Conservation (phyloP, 371 early-diverging fungal genomes). For the Mucor lusitanicus region DNA sequence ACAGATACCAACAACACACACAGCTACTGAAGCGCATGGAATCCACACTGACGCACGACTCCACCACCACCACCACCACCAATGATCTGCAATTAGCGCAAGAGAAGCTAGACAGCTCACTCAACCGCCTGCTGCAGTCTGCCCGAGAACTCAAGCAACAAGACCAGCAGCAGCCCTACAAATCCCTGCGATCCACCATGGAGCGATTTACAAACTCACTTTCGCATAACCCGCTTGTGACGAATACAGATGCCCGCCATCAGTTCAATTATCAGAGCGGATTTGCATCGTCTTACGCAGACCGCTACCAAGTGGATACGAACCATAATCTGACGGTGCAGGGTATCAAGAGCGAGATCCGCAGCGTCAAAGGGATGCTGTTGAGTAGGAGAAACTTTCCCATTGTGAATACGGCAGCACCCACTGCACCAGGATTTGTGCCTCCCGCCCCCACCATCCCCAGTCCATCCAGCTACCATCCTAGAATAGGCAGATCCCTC, state of each 20-base stretch:
- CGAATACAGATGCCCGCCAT: not conserved
- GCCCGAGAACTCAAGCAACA: not conserved
- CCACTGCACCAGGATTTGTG: not conserved
- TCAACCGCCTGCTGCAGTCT: not conserved
- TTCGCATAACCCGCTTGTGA: not conserved
- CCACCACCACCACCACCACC: not conserved
- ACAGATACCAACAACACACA: constrained; percentile 12
- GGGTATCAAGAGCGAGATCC: constrained; percentile 32
- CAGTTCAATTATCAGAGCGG: constrained; percentile 5
- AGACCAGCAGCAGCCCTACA: not conserved
- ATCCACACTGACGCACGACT: not conserved
- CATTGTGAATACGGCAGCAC: not conserved
- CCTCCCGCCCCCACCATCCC: not conserved
- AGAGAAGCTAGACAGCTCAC: not conserved
- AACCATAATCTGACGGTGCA: constrained; percentile 12
- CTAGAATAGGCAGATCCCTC: constrained; percentile 7
- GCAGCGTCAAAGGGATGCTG: constrained; percentile 30
- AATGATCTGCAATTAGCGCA: not conserved
- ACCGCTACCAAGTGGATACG: not conserved
- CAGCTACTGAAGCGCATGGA: not conserved
- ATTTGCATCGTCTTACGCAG: constrained; percentile 10
- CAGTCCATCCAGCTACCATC: constrained; percentile 5
- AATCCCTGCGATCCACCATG: not conserved
- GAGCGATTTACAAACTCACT: not conserved
- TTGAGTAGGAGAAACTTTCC: constrained; percentile 36